Evolutionary conservation across 2,329 filamentous ascomycete species (phyloP).

Genomic region (Colletotrichum filicis): DNA sequence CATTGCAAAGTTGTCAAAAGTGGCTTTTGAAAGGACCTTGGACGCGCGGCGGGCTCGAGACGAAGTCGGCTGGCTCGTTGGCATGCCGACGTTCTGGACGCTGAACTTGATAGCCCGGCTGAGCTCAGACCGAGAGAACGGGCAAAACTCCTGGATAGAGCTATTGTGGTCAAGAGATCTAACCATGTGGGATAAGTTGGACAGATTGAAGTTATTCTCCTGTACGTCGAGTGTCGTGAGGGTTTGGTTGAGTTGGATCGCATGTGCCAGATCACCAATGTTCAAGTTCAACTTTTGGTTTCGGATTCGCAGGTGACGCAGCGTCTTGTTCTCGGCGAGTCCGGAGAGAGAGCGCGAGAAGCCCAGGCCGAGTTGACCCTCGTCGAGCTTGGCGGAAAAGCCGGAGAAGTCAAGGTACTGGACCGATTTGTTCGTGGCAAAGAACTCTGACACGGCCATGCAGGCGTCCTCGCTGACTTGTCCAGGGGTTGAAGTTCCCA

Average conservation of each 20-base stretch:
- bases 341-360: constrained; percentile 62
- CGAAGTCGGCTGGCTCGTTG: constrained; percentile 22
- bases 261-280: constrained; percentile 62
- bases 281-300: constrained; percentile 67
- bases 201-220: constrained; percentile 65
- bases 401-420: constrained; percentile 67
- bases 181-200: constrained; percentile 59
- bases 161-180: constrained; percentile 55
- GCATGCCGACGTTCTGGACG: constrained; percentile 30
- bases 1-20: constrained; percentile 28
- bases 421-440: constrained; percentile 61
- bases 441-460: constrained; percentile 59
- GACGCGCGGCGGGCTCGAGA: constrained; percentile 27
- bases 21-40: constrained; percentile 32
- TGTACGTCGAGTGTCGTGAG: constrained; percentile 65
- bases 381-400: constrained; percentile 67
- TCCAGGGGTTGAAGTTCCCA: constrained; percentile 62
- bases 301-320: constrained; percentile 64
- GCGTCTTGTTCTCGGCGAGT: constrained; percentile 54
- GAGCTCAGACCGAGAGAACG: constrained; percentile 51
- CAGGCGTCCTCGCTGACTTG: constrained; percentile 59
- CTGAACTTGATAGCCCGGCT: constrained; percentile 45
- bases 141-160: constrained; percentile 57
- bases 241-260: constrained; percentile 59
- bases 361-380: constrained; percentile 64